Conservation (phyloP, 331 rosid species). For the Malus hybrid region DNA sequence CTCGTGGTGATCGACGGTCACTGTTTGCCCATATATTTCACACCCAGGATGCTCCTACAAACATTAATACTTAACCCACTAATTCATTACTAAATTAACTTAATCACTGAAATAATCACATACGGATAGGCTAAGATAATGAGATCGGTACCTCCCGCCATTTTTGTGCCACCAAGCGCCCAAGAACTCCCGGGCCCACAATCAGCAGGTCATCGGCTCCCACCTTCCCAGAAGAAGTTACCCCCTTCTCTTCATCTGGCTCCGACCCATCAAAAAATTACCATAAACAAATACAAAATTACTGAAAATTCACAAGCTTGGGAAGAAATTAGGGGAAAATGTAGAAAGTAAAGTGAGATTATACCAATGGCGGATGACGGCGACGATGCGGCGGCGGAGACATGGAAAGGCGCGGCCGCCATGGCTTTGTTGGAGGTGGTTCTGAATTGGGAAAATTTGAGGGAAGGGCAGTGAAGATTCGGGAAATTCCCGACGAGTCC, state of each 20-base stretch:
- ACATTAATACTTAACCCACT: background rate
- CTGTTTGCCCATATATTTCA: conserved; percentile 70
- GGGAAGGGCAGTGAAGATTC: conserved; percentile 1
- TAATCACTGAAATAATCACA: too few species aligned
- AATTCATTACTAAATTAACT: background rate
- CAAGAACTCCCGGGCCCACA: conserved; percentile 87
- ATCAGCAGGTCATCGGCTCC: conserved; percentile 55
- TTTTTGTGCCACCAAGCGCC: conserved; percentile 70
- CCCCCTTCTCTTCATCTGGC: conserved; percentile 31
- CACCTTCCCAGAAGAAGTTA: conserved; percentile 28
- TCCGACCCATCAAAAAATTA: conserved; percentile 12
- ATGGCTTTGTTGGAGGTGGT: conserved; percentile 20
- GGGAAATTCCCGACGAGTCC: conserved; percentile 22
- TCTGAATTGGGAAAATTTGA: conserved; percentile 9
- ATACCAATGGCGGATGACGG: conserved; percentile 29
- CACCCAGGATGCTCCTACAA: conserved; percentile 62
- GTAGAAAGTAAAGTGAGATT: background rate
- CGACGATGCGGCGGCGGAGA: conserved; percentile 4
- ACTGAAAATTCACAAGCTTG: background rate
- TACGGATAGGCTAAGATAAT: background rate
- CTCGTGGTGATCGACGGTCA: conserved; percentile 65
- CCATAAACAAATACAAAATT: background rate
- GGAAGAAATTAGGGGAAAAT: background rate
- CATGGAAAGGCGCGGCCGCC: conserved; percentile 39
- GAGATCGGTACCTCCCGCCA: conserved; percentile 62